These are phyloP conservation scores for Monosporascus sp. DNA, from an alignment of 2,329 filamentous ascomycete species.

Conservation along the genomic window DNA sequence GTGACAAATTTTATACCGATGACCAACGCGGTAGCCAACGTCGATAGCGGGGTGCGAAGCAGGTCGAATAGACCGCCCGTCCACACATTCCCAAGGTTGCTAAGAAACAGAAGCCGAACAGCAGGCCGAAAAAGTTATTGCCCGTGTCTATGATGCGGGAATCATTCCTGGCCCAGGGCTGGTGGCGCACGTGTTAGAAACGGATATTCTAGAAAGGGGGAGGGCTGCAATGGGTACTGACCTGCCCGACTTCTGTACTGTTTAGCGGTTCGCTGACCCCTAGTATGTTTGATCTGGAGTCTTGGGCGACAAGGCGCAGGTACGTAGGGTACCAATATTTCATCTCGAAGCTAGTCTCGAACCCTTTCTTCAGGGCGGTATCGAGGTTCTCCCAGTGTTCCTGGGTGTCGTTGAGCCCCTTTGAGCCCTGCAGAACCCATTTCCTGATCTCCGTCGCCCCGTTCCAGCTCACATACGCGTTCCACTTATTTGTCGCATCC, in stretches of 20 bases:
- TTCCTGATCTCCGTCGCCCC: constrained; percentile 25
- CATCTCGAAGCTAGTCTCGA: constrained; percentile 28
- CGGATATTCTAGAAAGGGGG: not conserved
- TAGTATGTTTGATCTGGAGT: constrained; percentile 9
- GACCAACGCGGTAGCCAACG: not conserved
- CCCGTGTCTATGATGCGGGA: not conserved
- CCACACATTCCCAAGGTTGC: not conserved
- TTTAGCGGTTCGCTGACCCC: constrained; percentile 9
- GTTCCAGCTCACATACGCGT: constrained; percentile 34
- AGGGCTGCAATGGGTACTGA: constrained; percentile 2
- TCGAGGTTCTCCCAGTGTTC: constrained; percentile 9
- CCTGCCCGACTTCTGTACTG: constrained; percentile 6
- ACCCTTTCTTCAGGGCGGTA: constrained; percentile 24
- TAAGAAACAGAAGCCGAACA: not conserved
- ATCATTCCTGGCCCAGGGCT: not conserved
- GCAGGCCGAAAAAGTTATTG: not conserved
- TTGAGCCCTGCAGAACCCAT: constrained; percentile 34
- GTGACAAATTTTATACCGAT: not conserved
- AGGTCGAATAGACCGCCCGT: not conserved
- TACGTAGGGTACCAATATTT: constrained; percentile 15
- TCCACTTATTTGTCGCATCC: constrained; percentile 4
- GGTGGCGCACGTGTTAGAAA: not conserved
- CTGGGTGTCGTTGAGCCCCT: constrained; percentile 19
- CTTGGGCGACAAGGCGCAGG: constrained; percentile 11
- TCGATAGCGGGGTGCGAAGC: not conserved